Evolutionary conservation across 1,139 yeast genomes (phyloP), one percentile per base, ranked within the genome.

Genomic region (Pichia sp.): DNA sequence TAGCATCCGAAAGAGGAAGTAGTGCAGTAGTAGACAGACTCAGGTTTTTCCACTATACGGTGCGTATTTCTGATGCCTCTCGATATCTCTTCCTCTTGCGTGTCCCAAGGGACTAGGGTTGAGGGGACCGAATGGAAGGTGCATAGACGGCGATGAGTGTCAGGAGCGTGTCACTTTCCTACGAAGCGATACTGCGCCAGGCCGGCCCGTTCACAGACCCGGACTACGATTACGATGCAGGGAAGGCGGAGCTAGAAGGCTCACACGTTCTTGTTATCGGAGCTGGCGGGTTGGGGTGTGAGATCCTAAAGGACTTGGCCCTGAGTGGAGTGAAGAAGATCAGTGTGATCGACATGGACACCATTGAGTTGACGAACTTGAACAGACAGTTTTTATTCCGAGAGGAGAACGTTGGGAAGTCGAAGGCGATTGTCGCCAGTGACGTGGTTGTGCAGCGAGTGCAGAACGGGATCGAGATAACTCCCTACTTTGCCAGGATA

Each of bases 221-320:
- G 6, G 69, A 66, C 1, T 68, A 65, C 51, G 66, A 67, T 1
- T 48, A 60, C 6, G 58, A 56, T 14, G 53, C 58, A 44, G 66
- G 67, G 1, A 8, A 9, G 2, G 44, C 45, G 8, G 60, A 75
- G 5, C 64, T 81, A 6, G 51, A 50, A 5, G 57, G 63, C 0
- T 63, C 76, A 24, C 73, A 73, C 55, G 68, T 82, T 59, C 75
- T 77, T 60, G 84, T 86, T 1, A 74, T 92, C 44, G 98, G 99
- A 0, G 97, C 98, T 1, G 98, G 98, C 1, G 99, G 99, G 0
- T 74, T 93, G 10, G 99, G 99, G 0, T 93, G 98, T 73, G 98
- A 93, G 70, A 84, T 93, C 41, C 73, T 93, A 52, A 92, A 92
- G 72, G 84, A 91, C 69, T 74, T 93, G 51, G 93, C 95, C 0